These are phyloP conservation scores for Hypoxylon perforatum DNA, from an alignment of 495 filamentous ascomycete species.

Conservation along the genomic window DNA sequence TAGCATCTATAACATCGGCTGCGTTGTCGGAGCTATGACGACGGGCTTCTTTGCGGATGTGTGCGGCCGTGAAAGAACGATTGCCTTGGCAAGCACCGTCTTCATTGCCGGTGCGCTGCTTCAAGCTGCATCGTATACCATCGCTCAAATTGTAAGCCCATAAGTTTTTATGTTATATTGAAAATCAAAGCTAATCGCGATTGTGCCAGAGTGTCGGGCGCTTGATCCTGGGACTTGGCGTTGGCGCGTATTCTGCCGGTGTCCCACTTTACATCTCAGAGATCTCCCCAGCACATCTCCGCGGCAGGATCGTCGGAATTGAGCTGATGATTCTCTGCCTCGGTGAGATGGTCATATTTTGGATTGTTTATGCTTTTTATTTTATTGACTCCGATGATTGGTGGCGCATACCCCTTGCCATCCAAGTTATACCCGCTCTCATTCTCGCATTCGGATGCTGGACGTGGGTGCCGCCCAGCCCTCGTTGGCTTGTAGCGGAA, in stretches of 20 bases:
- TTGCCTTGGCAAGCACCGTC: conserved; percentile 49
- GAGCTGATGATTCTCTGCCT: conserved; percentile 53
- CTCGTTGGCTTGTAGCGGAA: conserved; percentile 65
- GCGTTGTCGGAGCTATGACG: conserved; percentile 51
- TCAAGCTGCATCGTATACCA: conserved; percentile 39
- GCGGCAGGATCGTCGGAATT: conserved; percentile 61
- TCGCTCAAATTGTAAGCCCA: conserved; percentile 39
- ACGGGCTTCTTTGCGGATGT: conserved; percentile 53
- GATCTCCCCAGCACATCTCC: conserved; percentile 60
- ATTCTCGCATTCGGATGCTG: conserved; percentile 60
- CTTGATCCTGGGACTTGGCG: conserved; percentile 53
- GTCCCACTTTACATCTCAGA: conserved; percentile 64
- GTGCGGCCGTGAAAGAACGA: conserved; percentile 52
- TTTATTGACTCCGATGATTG: conserved; percentile 51
- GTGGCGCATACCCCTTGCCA: conserved; percentile 67
- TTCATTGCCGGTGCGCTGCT: conserved; percentile 50
- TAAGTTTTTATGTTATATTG: neutral
- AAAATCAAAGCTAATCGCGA: conserved; percentile 3
- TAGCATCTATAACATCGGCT: conserved; percentile 51
- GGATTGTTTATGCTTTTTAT: conserved; percentile 64
- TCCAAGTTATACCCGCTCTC: conserved; percentile 58
- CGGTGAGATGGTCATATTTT: conserved; percentile 58
- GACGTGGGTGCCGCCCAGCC: conserved; percentile 64
- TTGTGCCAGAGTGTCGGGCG: conserved; percentile 34
- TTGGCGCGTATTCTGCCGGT: conserved; percentile 61